Evolutionary conservation across 73 alveolate genomes (phyloP).

Genomic region (Urostyla sp.): DNA sequence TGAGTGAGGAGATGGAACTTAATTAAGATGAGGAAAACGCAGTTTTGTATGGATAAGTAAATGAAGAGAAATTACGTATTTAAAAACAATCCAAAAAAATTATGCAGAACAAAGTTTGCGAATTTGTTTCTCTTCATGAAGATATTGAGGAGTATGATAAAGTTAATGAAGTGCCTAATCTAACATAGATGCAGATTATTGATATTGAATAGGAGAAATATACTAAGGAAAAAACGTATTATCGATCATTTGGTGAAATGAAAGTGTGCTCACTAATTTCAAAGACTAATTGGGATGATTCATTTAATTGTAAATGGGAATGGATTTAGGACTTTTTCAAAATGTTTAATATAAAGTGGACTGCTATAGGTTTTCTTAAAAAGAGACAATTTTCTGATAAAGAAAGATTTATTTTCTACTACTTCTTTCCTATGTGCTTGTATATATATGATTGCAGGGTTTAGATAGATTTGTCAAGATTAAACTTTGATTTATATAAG

Average conservation of each 20-base stretch:
- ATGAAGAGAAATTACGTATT: neutral
- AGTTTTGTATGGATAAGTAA: too few species aligned
- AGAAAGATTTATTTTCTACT: conserved; percentile 55
- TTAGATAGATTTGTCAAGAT: neutral
- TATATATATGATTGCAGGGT: conserved; percentile 43
- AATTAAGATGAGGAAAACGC: too few species aligned
- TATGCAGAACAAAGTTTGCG: conserved; percentile 21
- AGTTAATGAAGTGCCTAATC: conserved; percentile 14
- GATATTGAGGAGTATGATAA: conserved; percentile 26
- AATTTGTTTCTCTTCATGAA: conserved; percentile 50
- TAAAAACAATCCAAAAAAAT: too few species aligned
- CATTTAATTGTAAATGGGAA: conserved; percentile 61
- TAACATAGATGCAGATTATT: neutral
- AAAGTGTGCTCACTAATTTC: conserved; percentile 48
- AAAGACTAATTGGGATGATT: conserved; percentile 59
- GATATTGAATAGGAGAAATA: conserved; percentile 42
- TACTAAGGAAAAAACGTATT: conserved; percentile 48
- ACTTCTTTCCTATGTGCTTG: conserved; percentile 51
- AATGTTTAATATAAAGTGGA: conserved; percentile 29
- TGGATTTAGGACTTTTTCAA: conserved; percentile 32
- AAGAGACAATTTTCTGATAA: conserved; percentile 20
- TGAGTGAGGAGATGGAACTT: too few species aligned
- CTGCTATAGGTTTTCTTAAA: neutral
- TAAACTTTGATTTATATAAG: conserved; percentile 31
- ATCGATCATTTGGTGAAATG: conserved; percentile 51